Evolutionary conservation across 1,284 basidiomycete genomes (phyloP).

Genomic region (Termitomyces sp.): DNA sequence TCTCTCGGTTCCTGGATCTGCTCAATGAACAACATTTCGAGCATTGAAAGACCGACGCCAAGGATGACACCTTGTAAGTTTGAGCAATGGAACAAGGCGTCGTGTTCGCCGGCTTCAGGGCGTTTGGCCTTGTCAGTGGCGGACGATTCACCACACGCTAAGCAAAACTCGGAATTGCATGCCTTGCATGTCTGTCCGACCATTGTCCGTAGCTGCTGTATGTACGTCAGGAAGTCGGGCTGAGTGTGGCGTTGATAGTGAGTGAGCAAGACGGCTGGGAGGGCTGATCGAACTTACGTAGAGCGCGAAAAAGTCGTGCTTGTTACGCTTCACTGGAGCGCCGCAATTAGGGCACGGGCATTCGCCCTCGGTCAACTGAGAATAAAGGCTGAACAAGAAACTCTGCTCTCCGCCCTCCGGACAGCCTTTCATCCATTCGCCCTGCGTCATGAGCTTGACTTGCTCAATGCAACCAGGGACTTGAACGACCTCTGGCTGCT

Average conservation of each 20-base stretch:
- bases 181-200: slow-evolving; percentile 57
- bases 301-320: slow-evolving; percentile 76
- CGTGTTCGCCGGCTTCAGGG: slow-evolving; percentile 37
- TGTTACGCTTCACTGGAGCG: slow-evolving; percentile 49
- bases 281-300: slow-evolving; percentile 52
- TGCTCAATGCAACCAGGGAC: slow-evolving; percentile 41
- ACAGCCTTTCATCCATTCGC: slow-evolving; percentile 96
- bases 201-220: slow-evolving; percentile 52
- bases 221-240: slow-evolving; percentile 70
- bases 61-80: slow-evolving; percentile 83
- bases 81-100: slow-evolving; percentile 79
- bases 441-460: slow-evolving; percentile 73
- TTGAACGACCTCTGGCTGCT: slow-evolving; percentile 56
- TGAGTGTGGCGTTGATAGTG: slow-evolving; percentile 26
- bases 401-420: slow-evolving; percentile 88
- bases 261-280: background rate
- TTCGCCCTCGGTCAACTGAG: slow-evolving; percentile 56
- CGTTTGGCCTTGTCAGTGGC: slow-evolving; percentile 38
- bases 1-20: slow-evolving; percentile 42
- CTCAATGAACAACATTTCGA: slow-evolving; percentile 65
- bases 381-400: slow-evolving; percentile 81
- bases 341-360: slow-evolving; percentile 75
- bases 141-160: slow-evolving; percentile 78
- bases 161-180: slow-evolving; percentile 69
- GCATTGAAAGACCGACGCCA: slow-evolving; percentile 77